A percentile compares a stretch with the other conserved stretches of the same genome.
These are phyloP conservation scores for Zymoseptoria brevis DNA, from an alignment of 2,329 filamentous ascomycete species.

Conservation along the genomic window DNA sequence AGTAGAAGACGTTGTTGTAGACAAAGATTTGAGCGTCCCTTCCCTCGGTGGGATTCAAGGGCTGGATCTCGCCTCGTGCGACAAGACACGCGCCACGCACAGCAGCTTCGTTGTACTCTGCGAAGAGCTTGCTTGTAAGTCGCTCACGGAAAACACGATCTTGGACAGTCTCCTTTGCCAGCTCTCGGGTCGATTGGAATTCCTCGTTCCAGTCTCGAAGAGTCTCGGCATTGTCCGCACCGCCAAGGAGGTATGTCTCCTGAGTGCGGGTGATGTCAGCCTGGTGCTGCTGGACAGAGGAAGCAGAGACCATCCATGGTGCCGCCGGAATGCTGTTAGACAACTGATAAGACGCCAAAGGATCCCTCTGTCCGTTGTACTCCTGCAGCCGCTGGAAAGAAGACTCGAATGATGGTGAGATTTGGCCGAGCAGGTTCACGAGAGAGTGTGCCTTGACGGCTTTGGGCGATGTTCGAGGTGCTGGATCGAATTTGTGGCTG, in stretches of 20 bases:
- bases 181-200: constrained; percentile 90
- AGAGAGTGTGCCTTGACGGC: constrained; percentile 75
- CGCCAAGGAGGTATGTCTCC: constrained; percentile 82
- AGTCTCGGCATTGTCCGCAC: constrained; percentile 88
- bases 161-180: constrained; percentile 88
- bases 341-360: constrained; percentile 87
- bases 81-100: constrained; percentile 86
- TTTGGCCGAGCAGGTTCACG: constrained; percentile 63
- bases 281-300: constrained; percentile 62
- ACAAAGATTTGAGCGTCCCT: constrained; percentile 96
- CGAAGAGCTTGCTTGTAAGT: constrained; percentile 89
- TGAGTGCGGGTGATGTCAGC: constrained; percentile 83
- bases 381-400: constrained; percentile 75
- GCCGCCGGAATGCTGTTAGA: constrained; percentile 88
- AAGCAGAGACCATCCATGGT: constrained; percentile 78
- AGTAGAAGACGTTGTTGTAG: constrained; percentile 99
- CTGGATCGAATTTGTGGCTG: constrained; percentile 90
- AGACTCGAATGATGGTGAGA: constrained; percentile 75
- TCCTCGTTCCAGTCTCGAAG: constrained; percentile 98
- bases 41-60: constrained; percentile 87
- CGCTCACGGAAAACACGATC: constrained; percentile 94
- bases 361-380: constrained; percentile 75
- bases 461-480: constrained; percentile 71
- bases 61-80: constrained; percentile 82
- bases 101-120: constrained; percentile 94